Evolutionary conservation across 2,329 filamentous ascomycete genomes (phyloP).

Genomic region (Tolypocladium amazonense): DNA sequence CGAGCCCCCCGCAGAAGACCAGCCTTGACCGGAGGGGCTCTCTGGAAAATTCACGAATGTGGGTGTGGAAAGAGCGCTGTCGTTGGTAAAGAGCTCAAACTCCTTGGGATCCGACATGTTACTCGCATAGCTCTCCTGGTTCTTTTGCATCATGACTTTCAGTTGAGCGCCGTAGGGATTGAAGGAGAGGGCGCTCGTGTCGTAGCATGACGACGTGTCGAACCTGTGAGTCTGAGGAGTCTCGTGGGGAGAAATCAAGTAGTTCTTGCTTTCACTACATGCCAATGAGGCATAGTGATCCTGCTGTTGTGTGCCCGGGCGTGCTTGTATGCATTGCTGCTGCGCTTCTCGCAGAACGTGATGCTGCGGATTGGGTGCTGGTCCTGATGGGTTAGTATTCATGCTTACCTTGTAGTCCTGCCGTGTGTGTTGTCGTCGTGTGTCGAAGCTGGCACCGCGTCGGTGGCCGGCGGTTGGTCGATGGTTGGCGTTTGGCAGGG

Average conservation of each 20-base stretch:
- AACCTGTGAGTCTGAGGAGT: constrained; percentile 45
- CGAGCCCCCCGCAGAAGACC: constrained; percentile 40
- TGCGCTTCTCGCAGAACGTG: constrained; percentile 74
- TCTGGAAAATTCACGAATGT: constrained; percentile 40
- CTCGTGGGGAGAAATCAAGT: constrained; percentile 44
- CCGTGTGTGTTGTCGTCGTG: constrained; percentile 43
- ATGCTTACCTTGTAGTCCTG: constrained; percentile 36
- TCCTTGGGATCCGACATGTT: constrained; percentile 33
- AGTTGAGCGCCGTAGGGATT: constrained; percentile 33
- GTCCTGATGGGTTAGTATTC: constrained; percentile 44
- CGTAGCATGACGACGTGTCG: constrained; percentile 34
- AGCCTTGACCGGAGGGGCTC: constrained; percentile 33
- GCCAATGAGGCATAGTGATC: constrained; percentile 17
- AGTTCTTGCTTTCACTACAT: constrained; percentile 37
- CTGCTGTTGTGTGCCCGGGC: constrained; percentile 48
- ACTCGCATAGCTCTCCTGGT: constrained; percentile 29
- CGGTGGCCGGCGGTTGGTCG: constrained; percentile 49
- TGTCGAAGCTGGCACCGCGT: constrained; percentile 78
- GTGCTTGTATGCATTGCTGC: constrained; percentile 67
- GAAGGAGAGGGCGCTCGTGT: constrained; percentile 33
- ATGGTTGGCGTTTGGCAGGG: constrained; percentile 44
- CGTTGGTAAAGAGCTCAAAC: constrained; percentile 38
- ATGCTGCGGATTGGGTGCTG: constrained; percentile 55
- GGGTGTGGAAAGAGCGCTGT: constrained; percentile 36
- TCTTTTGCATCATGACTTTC: constrained; percentile 35